Base-by-base conservation (phyloP, 2,329 filamentous ascomycete species). In the Trichoderma sp. region DNA sequence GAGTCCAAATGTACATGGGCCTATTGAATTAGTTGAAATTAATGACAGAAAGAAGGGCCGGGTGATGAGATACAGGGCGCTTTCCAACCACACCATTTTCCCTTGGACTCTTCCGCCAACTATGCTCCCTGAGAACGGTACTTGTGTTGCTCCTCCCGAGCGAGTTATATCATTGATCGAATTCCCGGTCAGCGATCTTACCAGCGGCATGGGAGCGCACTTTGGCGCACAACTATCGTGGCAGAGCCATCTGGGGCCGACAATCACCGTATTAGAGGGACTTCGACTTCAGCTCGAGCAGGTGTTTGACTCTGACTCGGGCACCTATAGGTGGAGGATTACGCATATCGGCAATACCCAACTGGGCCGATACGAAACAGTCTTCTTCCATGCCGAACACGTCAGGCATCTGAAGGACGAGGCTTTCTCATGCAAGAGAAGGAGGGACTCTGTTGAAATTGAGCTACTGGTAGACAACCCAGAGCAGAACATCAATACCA, bases 91-190 rank as follows among this genome's bases (percentile, higher is more conserved):
- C 77, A 95, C 91, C 0, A 90, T 92, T 74, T 98, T 94, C 76
- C 96, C 96, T 0, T 98, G 95, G 95, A 98, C 96, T 0, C 82
- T 99, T 0, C 95, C 96, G 0, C 83, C 84, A 1, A 85, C 88
- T 31, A 84, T 97, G 73, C 85, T 97, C 3, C 93, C 94, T 0
- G 80, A 82, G 11, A 89, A 96, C 75, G 95, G 92, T 0, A 91
- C 86, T n/a, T 97, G 93, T 73, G 86, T 90, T 5, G 88, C 87
- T 14, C 90, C 97, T 72, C 85, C 88, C 5, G 84, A 89, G 68
- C 90, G 91, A 21, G 85, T 91, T 11, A 91, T 93, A 3, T 89
- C 96, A 24, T 83, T 83, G 63, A 87, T 91, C 68, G 88, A 91
- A 73, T 91, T 91, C 73, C 86, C 88, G 1, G 79, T 83, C 11